phyloP scores from a whole-genome alignment of 2,329 filamentous ascomycete species.

The Raffaelea ambrosiae region DNA sequence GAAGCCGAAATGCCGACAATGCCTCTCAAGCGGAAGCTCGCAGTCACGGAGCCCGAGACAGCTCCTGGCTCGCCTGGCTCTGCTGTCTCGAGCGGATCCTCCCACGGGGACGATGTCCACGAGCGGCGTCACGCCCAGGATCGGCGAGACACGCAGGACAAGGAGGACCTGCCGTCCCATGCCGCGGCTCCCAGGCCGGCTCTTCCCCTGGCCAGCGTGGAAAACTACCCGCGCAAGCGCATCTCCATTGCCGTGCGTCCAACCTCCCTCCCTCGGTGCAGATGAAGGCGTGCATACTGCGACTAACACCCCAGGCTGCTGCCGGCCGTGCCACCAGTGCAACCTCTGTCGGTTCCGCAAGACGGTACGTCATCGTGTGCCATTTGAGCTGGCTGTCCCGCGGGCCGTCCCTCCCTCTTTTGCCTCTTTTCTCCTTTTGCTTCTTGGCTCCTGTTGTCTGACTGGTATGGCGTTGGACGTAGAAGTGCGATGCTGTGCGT shows the following conservation, averaged over 20 bases:
- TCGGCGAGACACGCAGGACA: neutral
- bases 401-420: neutral
- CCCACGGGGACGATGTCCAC: neutral
- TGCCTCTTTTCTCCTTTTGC: neutral
- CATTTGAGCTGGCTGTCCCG: too few relatives aligned
- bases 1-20: too few relatives aligned
- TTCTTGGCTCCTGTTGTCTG: neutral
- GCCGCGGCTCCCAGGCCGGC: neutral
- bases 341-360: constrained; percentile 9
- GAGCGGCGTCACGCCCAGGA: neutral
- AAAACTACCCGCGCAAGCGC: constrained; percentile 8
- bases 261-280: neutral
- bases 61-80: neutral
- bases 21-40: constrained; percentile 4
- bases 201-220: constrained; percentile 3
- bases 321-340: constrained; percentile 2
- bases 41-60: neutral
- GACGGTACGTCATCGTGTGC: constrained; percentile 3
- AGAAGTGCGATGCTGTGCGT: constrained; percentile 11
- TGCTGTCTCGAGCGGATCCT: neutral
- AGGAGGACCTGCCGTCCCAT: too few relatives aligned
- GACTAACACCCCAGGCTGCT: neutral
- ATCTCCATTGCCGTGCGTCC: constrained; percentile 7
- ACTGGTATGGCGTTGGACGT: neutral
- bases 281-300: too few relatives aligned